These are phyloP conservation scores for Penicillium sp. DNA, from an alignment of 2,329 filamentous ascomycete genomes.

Conservation along the genomic window DNA sequence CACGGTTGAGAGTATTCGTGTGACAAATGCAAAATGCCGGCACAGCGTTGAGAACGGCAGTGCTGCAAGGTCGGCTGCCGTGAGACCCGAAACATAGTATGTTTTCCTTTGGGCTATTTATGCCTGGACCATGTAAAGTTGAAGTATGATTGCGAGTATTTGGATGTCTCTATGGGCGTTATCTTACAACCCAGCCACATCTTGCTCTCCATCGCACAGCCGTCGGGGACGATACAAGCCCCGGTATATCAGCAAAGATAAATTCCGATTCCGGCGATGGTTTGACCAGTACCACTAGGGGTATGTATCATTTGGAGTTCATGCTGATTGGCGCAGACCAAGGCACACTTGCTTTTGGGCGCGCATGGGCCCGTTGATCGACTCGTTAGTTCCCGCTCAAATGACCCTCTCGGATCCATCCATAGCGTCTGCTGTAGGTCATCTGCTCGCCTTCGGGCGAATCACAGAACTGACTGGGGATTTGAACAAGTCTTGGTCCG, in stretches of 20 bases:
- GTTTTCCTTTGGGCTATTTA: conserved; percentile 9
- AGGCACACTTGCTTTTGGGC: background rate
- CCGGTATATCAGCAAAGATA: conserved; percentile 10
- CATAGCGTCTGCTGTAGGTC: conserved; percentile 16
- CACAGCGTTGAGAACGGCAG: conserved; percentile 20
- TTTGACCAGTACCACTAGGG: background rate
- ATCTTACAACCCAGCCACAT: conserved; percentile 15
- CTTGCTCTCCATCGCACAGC: conserved; percentile 22
- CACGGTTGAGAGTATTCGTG: conserved; percentile 14
- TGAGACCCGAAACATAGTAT: conserved; percentile 15
- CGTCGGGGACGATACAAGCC: conserved; percentile 6
- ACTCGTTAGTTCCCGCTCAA: conserved; percentile 28
- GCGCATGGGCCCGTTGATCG: conserved; percentile 35
- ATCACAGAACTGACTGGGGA: background rate
- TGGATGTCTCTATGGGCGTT: conserved; percentile 4
- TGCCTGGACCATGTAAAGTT: conserved; percentile 9
- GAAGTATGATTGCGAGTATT: conserved; percentile 1
- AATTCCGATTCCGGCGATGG: background rate
- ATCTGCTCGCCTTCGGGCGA: conserved; percentile 21
- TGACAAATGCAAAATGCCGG: conserved; percentile 13
- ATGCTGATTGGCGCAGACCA: background rate
- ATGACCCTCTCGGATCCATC: conserved; percentile 23
- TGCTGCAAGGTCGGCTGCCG: conserved; percentile 18
- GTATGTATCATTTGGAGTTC: conserved; percentile 8
- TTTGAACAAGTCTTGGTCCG: background rate